Percentiles rank a stretch among this genome's conserved stretches.
Evolutionary conservation across 176 grass and related monocot genomes (phyloP).

Genomic region (Ampelocalamus luodianensis): DNA sequence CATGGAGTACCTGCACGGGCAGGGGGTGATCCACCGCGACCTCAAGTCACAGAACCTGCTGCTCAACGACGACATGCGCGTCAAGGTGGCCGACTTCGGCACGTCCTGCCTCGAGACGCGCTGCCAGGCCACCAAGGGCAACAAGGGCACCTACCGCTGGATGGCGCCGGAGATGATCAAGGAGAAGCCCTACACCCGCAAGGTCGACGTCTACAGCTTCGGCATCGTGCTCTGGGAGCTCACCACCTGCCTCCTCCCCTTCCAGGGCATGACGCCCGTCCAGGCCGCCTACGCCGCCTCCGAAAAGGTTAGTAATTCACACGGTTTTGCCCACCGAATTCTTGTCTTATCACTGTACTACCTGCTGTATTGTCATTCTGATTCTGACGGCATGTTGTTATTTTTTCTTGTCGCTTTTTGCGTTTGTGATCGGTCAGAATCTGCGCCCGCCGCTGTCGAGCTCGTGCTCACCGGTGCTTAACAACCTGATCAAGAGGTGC

Average conservation of each 20-base stretch:
- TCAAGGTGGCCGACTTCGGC: slow-evolving; percentile 96
- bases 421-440: slow-evolving; percentile 50
- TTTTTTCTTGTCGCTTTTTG: neutral
- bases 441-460: slow-evolving; percentile 78
- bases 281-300: slow-evolving; percentile 92
- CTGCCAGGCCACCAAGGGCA: slow-evolving; percentile 77
- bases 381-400: neutral
- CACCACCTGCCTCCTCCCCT: slow-evolving; percentile 92
- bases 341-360: neutral
- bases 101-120: slow-evolving; percentile 90
- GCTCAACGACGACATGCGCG: slow-evolving; percentile 95
- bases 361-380: neutral
- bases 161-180: slow-evolving; percentile 98
- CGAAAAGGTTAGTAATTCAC: slow-evolving; percentile 61
- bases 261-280: slow-evolving; percentile 96
- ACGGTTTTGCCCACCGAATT: neutral
- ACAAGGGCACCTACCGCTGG: slow-evolving; percentile 98
- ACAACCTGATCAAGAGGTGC: slow-evolving; percentile 85
- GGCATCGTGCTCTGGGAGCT: slow-evolving; percentile 99
- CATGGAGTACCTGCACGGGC: slow-evolving; percentile 95
- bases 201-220: slow-evolving; percentile 99
- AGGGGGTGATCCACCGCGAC: slow-evolving; percentile 95
- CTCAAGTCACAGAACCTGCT: slow-evolving; percentile 98
- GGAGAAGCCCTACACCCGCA: slow-evolving; percentile 94
- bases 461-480: slow-evolving; percentile 77